phyloP scores from a whole-genome alignment of 305 asterid species.

The Andrographis paniculata region DNA sequence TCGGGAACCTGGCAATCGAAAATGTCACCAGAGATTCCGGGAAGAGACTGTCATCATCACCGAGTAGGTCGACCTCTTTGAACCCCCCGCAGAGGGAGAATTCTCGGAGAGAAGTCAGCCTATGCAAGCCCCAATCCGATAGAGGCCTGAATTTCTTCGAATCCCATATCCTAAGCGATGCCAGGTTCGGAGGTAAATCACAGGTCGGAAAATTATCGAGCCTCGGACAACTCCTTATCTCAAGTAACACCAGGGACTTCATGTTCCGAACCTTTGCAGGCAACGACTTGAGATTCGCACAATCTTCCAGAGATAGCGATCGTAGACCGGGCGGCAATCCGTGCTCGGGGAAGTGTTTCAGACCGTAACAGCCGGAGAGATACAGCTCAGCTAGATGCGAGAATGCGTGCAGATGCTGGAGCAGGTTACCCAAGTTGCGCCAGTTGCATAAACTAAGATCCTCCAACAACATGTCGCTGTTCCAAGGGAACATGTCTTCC shows the following conservation, averaged over 20 bases:
- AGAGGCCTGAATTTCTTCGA: slow-evolving; percentile 44
- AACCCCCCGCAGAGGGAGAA: slow-evolving; percentile 46
- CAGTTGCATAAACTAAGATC: slow-evolving; percentile 37
- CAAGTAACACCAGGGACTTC: slow-evolving; percentile 32
- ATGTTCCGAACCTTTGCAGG: slow-evolving; percentile 27
- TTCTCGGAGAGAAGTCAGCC: slow-evolving; percentile 35
- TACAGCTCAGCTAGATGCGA: slow-evolving; percentile 36
- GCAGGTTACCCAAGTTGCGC: slow-evolving; percentile 30
- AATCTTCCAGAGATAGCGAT: slow-evolving; percentile 40
- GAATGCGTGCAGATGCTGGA: slow-evolving; percentile 29
- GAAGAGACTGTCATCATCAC: slow-evolving; percentile 25
- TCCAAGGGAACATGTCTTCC: slow-evolving; percentile 22
- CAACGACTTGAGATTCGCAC: slow-evolving; percentile 36
- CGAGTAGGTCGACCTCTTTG: slow-evolving; percentile 34
- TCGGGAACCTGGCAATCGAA: slow-evolving; percentile 40
- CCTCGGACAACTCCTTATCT: slow-evolving; percentile 43
- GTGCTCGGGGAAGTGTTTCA: slow-evolving; percentile 39
- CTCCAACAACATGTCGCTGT: slow-evolving; percentile 33
- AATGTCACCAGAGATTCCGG: slow-evolving; percentile 30
- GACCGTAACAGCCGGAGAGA: slow-evolving; percentile 30
- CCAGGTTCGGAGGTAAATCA: slow-evolving; percentile 33
- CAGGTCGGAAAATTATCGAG: slow-evolving; percentile 32
- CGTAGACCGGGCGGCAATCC: slow-evolving; percentile 50
- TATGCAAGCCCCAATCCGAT: slow-evolving; percentile 37
- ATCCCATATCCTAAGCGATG: slow-evolving; percentile 45